Percentiles rank a stretch among this genome's conserved stretches.
phyloP scores from a whole-genome alignment of 1,284 basidiomycete species.

The Puccinia horiana region DNA sequence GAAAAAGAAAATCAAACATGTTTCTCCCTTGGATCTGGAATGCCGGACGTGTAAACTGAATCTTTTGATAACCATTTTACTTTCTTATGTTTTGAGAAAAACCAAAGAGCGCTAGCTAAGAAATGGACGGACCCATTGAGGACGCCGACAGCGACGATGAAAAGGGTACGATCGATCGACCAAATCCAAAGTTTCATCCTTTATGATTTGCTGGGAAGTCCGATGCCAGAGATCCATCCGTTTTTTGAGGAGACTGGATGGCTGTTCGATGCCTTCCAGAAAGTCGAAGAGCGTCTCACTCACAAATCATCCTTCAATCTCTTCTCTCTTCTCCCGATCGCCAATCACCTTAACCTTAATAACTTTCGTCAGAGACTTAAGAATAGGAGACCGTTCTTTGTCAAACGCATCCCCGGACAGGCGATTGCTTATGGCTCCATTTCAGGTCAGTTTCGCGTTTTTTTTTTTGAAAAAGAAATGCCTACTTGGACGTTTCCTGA shows the following conservation, averaged over 20 bases:
- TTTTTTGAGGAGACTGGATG: slow-evolving; percentile 81
- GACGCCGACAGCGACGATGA: slow-evolving; percentile 67
- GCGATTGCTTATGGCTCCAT: background rate
- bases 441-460: background rate
- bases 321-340: background rate
- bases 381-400: background rate
- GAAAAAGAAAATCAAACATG: background rate
- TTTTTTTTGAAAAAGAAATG: too few species aligned
- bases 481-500: too few species aligned
- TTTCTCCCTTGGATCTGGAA: slow-evolving; percentile 25
- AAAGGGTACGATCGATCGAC: slow-evolving; percentile 66
- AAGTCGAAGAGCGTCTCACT: slow-evolving; percentile 66
- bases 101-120: slow-evolving; percentile 78
- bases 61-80: background rate
- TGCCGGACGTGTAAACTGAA: slow-evolving; percentile 22
- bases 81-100: background rate
- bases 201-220: slow-evolving; percentile 73
- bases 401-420: background rate
- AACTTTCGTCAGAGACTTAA: background rate
- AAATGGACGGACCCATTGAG: slow-evolving; percentile 66
- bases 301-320: slow-evolving; percentile 20
- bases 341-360: background rate
- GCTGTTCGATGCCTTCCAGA: slow-evolving; percentile 75
- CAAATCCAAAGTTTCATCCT: slow-evolving; percentile 85
- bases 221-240: slow-evolving; percentile 70